Conservation (phyloP, 1,139 yeast genomes). For the Suhomyces taliae region DNA sequence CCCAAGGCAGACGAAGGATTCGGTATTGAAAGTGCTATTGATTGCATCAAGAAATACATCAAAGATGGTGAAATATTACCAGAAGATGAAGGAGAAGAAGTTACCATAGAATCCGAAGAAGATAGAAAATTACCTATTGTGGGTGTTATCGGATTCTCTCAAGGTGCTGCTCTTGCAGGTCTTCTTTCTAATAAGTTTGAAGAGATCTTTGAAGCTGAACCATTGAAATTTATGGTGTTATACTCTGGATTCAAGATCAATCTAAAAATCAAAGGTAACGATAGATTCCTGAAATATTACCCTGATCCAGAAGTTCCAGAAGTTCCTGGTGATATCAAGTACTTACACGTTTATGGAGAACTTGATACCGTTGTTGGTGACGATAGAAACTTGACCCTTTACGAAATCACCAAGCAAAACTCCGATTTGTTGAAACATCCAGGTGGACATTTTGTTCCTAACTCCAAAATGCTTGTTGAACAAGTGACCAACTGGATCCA, state of each 20-base stretch:
- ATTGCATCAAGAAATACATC: slow-evolving; percentile 31
- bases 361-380: slow-evolving; percentile 88
- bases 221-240: slow-evolving; percentile 67
- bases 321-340: slow-evolving; percentile 24
- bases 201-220: slow-evolving; percentile 27
- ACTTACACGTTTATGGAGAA: slow-evolving; percentile 81
- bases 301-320: slow-evolving; percentile 14
- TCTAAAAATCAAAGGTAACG: slow-evolving; percentile 40
- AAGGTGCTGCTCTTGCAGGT: slow-evolving; percentile 51
- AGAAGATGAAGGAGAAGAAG: slow-evolving; percentile 27
- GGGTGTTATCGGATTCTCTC: slow-evolving; percentile 47
- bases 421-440: slow-evolving; percentile 64
- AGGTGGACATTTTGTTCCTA: slow-evolving; percentile 88
- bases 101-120: slow-evolving; percentile 21
- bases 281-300: slow-evolving; percentile 31
- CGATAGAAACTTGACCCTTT: slow-evolving; percentile 59
- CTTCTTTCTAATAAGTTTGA: slow-evolving; percentile 33
- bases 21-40: slow-evolving; percentile 30
- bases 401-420: slow-evolving; percentile 49
- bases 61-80: slow-evolving; percentile 30
- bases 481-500: slow-evolving; percentile 60
- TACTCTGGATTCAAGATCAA: slow-evolving; percentile 76
- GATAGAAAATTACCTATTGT: slow-evolving; percentile 35
- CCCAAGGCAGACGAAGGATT: slow-evolving; percentile 23
- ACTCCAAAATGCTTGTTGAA: slow-evolving; percentile 58